A percentile compares a stretch with the other conserved stretches of the same genome.
These are phyloP conservation scores for Dendrocalamus sinicus DNA, from an alignment of 176 grass and related monocot species.

Conservation along the genomic window DNA sequence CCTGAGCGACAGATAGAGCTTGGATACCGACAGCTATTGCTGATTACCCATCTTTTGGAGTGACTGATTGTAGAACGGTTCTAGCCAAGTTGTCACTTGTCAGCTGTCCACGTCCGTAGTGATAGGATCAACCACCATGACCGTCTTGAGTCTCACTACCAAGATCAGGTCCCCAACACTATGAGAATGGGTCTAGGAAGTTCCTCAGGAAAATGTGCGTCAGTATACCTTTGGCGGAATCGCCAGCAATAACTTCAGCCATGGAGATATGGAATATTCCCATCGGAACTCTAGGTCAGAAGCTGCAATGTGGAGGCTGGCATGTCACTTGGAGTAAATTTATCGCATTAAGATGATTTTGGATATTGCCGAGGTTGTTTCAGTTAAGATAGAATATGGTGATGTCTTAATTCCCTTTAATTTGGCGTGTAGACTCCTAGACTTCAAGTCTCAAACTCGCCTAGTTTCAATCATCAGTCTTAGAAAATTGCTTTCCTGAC, in stretches of 20 bases:
- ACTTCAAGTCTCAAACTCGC: neutral
- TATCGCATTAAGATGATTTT: neutral
- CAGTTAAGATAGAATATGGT: neutral
- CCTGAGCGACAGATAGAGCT: too few species aligned
- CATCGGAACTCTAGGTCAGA: neutral
- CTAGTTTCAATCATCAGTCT: neutral
- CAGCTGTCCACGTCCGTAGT: neutral
- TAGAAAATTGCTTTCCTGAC: neutral
- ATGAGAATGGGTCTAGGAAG: neutral
- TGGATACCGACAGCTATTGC: neutral
- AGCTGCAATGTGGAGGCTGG: neutral
- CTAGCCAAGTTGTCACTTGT: neutral
- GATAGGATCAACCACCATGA: neutral
- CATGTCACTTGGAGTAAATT: neutral
- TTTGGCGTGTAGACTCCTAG: neutral
- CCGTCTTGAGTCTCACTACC: neutral
- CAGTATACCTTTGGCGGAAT: neutral
- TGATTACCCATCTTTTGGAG: neutral
- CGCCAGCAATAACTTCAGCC: neutral
- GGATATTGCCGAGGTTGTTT: neutral
- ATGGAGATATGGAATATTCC: neutral
- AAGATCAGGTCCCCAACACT: too few species aligned
- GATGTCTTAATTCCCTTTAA: neutral
- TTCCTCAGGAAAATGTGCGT: neutral
- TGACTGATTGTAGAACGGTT: neutral